Percentiles rank a stretch among this genome's conserved stretches.
These are phyloP conservation scores for Penicillium cosmopolitanum DNA, from an alignment of 495 filamentous ascomycete species.

Conservation along the genomic window DNA sequence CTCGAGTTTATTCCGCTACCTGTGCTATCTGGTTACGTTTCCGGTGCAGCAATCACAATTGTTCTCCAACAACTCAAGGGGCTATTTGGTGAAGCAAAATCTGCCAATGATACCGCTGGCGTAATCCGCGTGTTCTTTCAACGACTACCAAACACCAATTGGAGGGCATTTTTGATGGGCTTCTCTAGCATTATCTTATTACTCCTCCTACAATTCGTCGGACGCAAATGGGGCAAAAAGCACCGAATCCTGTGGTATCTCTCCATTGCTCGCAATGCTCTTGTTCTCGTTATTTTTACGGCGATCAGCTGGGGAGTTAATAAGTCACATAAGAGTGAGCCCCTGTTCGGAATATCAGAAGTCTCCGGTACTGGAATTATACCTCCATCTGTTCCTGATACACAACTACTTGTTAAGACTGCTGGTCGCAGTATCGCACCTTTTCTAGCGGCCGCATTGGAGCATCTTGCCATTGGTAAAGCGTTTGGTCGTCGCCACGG, in stretches of 20 bases:
- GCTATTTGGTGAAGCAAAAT: conserved; percentile 81
- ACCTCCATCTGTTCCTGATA: conserved; percentile 43
- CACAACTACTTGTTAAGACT: conserved; percentile 64
- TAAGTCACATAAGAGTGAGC: no score
- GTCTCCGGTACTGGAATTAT: no score
- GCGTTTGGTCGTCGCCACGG: conserved; percentile 97
- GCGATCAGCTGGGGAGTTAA: no score
- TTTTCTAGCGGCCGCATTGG: conserved; percentile 76
- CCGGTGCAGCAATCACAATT: conserved; percentile 92
- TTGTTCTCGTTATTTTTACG: no score
- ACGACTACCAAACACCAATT: conserved; percentile 72
- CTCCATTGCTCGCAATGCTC: no score
- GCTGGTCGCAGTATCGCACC: conserved; percentile 64
- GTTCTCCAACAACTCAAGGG: conserved; percentile 79
- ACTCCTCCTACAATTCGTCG: no score
- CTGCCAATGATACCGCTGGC: conserved; percentile 71
- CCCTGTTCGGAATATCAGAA: no score
- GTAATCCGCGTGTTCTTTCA: conserved; percentile 84
- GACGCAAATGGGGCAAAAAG: no score
- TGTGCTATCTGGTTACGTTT: conserved; percentile 96
- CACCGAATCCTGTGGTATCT: no score
- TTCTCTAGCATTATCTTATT: no score
- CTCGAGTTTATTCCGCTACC: conserved; percentile 94
- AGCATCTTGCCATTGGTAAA: conserved; percentile 95
- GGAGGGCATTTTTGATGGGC: conserved; percentile 75